Evolutionary conservation across 2,329 filamentous ascomycete genomes (phyloP), one percentile per base, ranked within the genome.

Genomic region (Trichoderma brevicompactum): DNA sequence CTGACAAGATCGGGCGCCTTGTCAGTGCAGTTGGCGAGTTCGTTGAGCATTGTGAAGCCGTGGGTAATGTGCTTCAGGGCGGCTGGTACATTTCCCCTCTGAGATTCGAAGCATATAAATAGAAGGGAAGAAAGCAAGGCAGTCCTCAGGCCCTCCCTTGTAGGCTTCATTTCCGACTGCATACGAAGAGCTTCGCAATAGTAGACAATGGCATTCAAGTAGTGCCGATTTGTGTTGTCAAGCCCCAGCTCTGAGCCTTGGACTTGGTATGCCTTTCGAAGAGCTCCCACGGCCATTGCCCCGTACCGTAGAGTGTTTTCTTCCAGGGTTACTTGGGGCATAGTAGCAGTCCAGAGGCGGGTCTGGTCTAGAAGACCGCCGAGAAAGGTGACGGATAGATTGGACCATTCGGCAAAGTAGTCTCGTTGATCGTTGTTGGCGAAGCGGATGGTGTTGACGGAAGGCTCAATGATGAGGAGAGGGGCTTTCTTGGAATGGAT

Each of bases 171-270:
- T 43, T 75, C 74, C 8, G 77, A 72, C 43, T 80, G 78, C 8
- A 79, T 68, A 2, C 77, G 77, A n/a, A 80, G 69, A 7, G 78
- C 78, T 59, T 79, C 74, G 65, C 78, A 80, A 41, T 80, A 80
- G 65, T 78, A 78, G 13, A 74, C 70, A 38, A 80, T 72, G 38
- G 78, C 78, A 55, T 79, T 79, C 46, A 79, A 70, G 43, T 79
- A 79, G 63, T 80, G 78, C 40, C 70, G 74, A 66, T 79, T 80
- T 13, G 69, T 68, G 6, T 65, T 70, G 3, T 68, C 68, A 1
- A 74, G 68, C 5, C 72, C 64, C 0, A 66, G 62, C 0, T 67
- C 68, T 10, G 71, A 69, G 28, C 68, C 67, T 12, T 72, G 70
- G 3, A 71, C 60, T 1, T 74, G 70, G 19, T 71, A 73, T 2